Percentiles rank a stretch among this genome's conserved stretches.
These are phyloP conservation scores for Sesbania bispinosa DNA, from an alignment of 306 rosid genomes.

Conservation along the genomic window DNA sequence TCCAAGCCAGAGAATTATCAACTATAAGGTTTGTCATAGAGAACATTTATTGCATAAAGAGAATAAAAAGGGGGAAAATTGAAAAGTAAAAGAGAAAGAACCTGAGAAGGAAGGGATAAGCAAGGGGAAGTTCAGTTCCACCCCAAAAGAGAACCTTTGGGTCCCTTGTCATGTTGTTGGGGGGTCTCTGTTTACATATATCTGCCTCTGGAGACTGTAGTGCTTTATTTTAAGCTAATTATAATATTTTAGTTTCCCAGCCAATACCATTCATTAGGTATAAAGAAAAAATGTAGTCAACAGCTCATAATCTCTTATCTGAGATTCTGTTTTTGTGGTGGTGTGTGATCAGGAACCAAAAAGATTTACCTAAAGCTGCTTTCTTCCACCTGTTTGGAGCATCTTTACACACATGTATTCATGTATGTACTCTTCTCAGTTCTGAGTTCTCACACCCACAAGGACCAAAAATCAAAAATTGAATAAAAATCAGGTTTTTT, in stretches of 20 bases:
- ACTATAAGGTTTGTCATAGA: slow-evolving; percentile 40
- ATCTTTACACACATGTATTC: slow-evolving; percentile 46
- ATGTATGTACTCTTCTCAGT: not conserved
- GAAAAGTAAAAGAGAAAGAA: slow-evolving; percentile 21
- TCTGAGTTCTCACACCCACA: slow-evolving; percentile 12
- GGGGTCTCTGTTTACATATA: slow-evolving; percentile 33
- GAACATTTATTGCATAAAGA: slow-evolving; percentile 46
- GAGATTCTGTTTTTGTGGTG: slow-evolving; percentile 90
- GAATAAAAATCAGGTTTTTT: slow-evolving; percentile 17
- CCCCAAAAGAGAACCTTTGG: slow-evolving; percentile 50
- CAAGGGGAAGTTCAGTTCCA: slow-evolving; percentile 66
- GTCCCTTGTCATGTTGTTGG: slow-evolving; percentile 68
- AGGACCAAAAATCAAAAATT: not conserved
- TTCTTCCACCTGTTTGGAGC: slow-evolving; percentile 61
- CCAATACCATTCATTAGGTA: slow-evolving; percentile 28
- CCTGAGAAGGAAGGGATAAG: slow-evolving; percentile 51
- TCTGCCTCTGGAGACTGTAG: slow-evolving; percentile 37
- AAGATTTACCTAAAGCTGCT: slow-evolving; percentile 63
- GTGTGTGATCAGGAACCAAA: slow-evolving; percentile 61
- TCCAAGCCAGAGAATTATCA: slow-evolving; percentile 46
- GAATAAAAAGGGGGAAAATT: slow-evolving; percentile 12
- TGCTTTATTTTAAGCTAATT: slow-evolving; percentile 40
- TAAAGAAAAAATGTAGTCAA: slow-evolving; percentile 51
- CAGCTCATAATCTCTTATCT: slow-evolving; percentile 62
- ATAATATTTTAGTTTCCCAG: slow-evolving; percentile 25